phyloP scores from a whole-genome alignment of 371 early-diverging fungal species.

The Syncephalis plumigaleata region DNA sequence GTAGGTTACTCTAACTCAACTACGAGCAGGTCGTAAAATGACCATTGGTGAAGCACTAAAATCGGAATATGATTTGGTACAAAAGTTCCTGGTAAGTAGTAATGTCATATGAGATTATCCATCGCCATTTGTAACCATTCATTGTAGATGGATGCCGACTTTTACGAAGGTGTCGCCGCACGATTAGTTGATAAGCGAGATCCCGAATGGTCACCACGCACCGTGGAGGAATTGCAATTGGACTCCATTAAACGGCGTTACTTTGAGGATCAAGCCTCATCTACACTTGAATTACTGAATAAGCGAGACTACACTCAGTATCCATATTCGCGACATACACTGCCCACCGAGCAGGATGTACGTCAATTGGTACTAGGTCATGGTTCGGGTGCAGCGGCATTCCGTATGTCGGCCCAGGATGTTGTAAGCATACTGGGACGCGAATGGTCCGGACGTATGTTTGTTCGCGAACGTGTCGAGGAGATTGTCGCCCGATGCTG shows the following conservation, averaged over 20 bases:
- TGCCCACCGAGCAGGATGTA: slow-evolving; percentile 1
- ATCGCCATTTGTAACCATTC: slow-evolving; percentile 16
- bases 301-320: slow-evolving; percentile 11
- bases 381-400: too few species aligned
- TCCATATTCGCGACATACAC: neutral
- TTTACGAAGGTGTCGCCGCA: slow-evolving; percentile 74
- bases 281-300: slow-evolving; percentile 13
- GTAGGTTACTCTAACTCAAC: slow-evolving; percentile 57
- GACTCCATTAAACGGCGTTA: slow-evolving; percentile 35
- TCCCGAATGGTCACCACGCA: slow-evolving; percentile 62
- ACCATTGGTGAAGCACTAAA: slow-evolving; percentile 62
- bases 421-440: too few species aligned
- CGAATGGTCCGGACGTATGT: too few species aligned
- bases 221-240: slow-evolving; percentile 29
- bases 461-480: too few species aligned
- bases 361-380: neutral
- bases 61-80: slow-evolving; percentile 71
- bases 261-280: slow-evolving; percentile 20
- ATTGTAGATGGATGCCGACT: slow-evolving; percentile 52
- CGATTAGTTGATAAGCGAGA: slow-evolving; percentile 46
- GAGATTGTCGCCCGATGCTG: too few species aligned
- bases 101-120: slow-evolving; percentile 2
- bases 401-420: too few species aligned
- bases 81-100: slow-evolving; percentile 45
- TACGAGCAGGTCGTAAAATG: slow-evolving; percentile 51